Evolutionary conservation across 2,329 filamentous ascomycete genomes (phyloP).

Genomic region (Xylaria multiplex): DNA sequence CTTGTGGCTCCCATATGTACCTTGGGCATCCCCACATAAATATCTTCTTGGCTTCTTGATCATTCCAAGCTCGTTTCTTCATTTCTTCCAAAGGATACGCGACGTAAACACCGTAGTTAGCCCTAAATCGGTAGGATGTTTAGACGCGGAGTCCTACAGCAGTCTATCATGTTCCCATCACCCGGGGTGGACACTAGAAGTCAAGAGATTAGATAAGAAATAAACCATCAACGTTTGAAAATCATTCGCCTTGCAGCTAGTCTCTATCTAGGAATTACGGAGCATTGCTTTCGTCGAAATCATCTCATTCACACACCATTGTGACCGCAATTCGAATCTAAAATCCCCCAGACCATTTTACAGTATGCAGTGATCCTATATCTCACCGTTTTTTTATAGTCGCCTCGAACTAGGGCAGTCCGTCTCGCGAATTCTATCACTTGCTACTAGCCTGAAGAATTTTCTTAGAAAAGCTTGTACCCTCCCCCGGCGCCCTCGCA

Average conservation of each 20-base stretch:
- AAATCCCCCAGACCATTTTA: background rate
- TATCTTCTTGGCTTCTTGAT: too few relatives aligned
- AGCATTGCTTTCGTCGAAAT: background rate
- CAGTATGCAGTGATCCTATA: background rate
- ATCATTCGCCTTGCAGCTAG: constrained; percentile 9
- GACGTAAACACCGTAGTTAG: too few relatives aligned
- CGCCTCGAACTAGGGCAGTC: background rate
- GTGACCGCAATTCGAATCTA: background rate
- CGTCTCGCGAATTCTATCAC: background rate
- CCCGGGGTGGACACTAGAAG: background rate
- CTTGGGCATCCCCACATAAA: too few relatives aligned
- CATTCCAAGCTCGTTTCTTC: too few relatives aligned
- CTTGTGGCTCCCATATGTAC: too few relatives aligned
- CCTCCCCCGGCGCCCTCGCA: too few relatives aligned
- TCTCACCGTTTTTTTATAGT: background rate
- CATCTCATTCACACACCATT: background rate
- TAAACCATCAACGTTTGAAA: background rate
- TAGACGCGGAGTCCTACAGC: too few relatives aligned
- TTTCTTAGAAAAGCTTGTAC: too few relatives aligned
- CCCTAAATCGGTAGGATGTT: too few relatives aligned
- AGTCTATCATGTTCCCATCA: background rate
- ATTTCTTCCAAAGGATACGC: too few relatives aligned
- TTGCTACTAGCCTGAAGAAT: background rate
- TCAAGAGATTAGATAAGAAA: background rate
- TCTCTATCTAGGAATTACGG: constrained; percentile 11